Evolutionary conservation across 2,329 filamentous ascomycete species (phyloP).

Genomic region (Juglanconis sp.): DNA sequence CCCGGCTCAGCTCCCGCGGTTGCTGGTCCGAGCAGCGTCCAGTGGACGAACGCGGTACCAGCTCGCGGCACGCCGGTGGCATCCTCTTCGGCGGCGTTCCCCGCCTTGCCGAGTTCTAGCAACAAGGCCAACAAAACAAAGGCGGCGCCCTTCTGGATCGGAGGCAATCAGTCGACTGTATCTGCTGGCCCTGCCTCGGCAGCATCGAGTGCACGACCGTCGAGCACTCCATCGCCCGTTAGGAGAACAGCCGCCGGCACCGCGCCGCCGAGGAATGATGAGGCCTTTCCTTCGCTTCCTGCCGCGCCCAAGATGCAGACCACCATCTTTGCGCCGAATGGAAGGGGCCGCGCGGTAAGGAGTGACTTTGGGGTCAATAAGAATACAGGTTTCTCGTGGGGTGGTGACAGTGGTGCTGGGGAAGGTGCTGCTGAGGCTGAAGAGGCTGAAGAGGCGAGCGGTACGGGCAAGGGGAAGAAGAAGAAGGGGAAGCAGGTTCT

Average conservation of each 20-base stretch:
- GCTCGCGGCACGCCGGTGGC: slow-evolving; percentile 19
- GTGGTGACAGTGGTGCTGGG: slow-evolving; percentile 26
- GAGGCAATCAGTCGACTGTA: slow-evolving; percentile 7
- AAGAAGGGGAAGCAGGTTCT: slow-evolving; percentile 62
- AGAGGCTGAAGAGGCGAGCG: slow-evolving; percentile 23
- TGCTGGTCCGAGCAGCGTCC: slow-evolving; percentile 6
- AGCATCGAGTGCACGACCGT: not conserved
- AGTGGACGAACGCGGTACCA: slow-evolving; percentile 8
- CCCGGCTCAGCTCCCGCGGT: slow-evolving; percentile 20
- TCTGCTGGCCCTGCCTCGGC: not conserved
- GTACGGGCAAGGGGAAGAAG: slow-evolving; percentile 55
- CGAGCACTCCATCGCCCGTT: not conserved
- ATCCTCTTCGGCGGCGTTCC: slow-evolving; percentile 38
- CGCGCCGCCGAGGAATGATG: slow-evolving; percentile 35
- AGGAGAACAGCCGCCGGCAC: slow-evolving; percentile 6
- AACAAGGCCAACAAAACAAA: not conserved
- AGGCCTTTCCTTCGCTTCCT: slow-evolving; percentile 81
- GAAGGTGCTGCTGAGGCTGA: slow-evolving; percentile 24
- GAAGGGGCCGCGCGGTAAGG: slow-evolving; percentile 44
- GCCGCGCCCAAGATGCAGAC: slow-evolving; percentile 67
- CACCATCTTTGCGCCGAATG: slow-evolving; percentile 60
- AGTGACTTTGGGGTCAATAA: slow-evolving; percentile 46
- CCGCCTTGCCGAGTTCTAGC: slow-evolving; percentile 35
- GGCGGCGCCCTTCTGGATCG: slow-evolving; percentile 22
- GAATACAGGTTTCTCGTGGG: slow-evolving; percentile 55